These are phyloP conservation scores for Zanthoxylum bungeanum DNA, from an alignment of 345 rosid genomes.

Conservation along the genomic window DNA sequence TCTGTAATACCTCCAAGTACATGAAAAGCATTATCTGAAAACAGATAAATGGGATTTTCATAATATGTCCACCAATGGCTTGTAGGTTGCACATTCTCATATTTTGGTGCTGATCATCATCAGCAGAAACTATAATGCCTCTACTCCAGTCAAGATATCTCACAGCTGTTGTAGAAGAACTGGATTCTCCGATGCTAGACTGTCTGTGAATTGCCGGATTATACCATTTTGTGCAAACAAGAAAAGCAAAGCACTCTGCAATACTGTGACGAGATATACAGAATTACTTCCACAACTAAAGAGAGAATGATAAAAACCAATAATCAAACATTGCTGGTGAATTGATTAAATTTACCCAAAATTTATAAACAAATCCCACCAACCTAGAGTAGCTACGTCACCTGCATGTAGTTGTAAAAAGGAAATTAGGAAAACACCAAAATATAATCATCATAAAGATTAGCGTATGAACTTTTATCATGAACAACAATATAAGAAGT, in stretches of 20 bases:
- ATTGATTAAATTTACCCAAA: slow-evolving; percentile 46
- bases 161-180: slow-evolving; percentile 48
- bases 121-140: slow-evolving; percentile 54
- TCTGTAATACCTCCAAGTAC: slow-evolving; percentile 70
- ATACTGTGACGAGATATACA: slow-evolving; percentile 44
- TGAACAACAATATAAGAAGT: background rate
- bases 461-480: too few relatives aligned
- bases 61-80: slow-evolving; percentile 86
- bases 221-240: slow-evolving; percentile 84
- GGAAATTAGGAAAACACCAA: too few relatives aligned
- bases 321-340: slow-evolving; percentile 9
- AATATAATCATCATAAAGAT: too few relatives aligned
- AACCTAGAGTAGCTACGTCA: slow-evolving; percentile 43
- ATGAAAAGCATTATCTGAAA: slow-evolving; percentile 85
- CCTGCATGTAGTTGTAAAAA: too few relatives aligned
- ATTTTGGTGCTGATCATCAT: slow-evolving; percentile 51
- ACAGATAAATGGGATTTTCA: slow-evolving; percentile 72
- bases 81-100: slow-evolving; percentile 62
- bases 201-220: slow-evolving; percentile 84
- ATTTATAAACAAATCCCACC: slow-evolving; percentile 57
- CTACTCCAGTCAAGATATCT: slow-evolving; percentile 74
- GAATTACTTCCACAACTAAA: slow-evolving; percentile 10
- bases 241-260: slow-evolving; percentile 94
- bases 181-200: slow-evolving; percentile 44
- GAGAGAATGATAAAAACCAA: background rate